Percentiles rank a stretch among this genome's conserved stretches.
Conservation (phyloP, 176 grass and related monocot genomes). For the Melocanna baccifera region DNA sequence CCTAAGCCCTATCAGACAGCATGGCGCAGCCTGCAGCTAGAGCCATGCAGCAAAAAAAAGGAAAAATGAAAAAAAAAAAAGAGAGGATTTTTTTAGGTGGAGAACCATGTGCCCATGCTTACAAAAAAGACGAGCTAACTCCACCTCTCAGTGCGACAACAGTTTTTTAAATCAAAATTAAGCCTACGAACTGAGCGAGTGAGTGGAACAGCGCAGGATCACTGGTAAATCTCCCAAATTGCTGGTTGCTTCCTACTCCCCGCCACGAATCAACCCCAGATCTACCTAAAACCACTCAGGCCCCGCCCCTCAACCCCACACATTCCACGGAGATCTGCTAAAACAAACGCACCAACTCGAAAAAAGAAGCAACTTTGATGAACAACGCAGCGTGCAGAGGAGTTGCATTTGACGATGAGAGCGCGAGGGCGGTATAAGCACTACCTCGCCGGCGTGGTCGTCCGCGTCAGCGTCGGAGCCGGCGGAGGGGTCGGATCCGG, state of each 20-base stretch:
- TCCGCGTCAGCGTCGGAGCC: constrained; percentile 48
- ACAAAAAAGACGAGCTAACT: background rate
- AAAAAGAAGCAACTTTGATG: constrained; percentile 18
- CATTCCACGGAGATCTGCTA: constrained; percentile 34
- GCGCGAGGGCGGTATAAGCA: background rate
- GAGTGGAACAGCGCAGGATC: background rate
- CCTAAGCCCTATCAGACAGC: background rate
- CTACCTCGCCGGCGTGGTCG: constrained; percentile 51
- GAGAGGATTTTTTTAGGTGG: background rate
- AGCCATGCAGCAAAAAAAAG: background rate
- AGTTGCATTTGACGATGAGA: constrained; percentile 11
- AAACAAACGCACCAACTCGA: constrained; percentile 12
- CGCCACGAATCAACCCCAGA: constrained; percentile 11
- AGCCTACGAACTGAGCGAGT: background rate
- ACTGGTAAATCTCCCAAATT: background rate
- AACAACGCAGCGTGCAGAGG: background rate
- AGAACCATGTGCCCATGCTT: background rate
- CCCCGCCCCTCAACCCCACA: background rate
- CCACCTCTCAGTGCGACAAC: background rate
- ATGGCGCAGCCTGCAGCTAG: constrained; percentile 1
- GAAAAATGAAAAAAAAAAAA: background rate
- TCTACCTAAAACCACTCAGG: constrained; percentile 5
- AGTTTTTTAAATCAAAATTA: constrained; percentile 14
- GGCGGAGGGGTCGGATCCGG: constrained; percentile 38
- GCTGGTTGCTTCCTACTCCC: background rate